Conservation (phyloP, 768 basidiomycete genomes). For the Termitomyces sp. region DNA sequence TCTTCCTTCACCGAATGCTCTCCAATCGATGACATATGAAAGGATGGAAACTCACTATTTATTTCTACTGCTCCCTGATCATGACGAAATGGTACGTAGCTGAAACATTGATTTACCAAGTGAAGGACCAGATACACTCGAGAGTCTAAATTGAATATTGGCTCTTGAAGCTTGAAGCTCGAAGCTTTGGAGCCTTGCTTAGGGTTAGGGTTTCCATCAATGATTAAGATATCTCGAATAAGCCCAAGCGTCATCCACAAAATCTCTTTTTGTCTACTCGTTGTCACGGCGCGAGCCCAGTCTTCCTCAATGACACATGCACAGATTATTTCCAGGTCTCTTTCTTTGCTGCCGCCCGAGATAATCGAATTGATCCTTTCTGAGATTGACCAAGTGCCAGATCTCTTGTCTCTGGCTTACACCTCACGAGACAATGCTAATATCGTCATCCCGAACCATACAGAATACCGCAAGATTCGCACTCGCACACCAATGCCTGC, state of each 20-base stretch:
- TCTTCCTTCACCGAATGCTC: neutral
- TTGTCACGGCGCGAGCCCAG: neutral
- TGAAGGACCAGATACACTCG: too few species aligned
- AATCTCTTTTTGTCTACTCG: too few species aligned
- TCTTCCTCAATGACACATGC: neutral
- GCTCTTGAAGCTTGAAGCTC: too few species aligned
- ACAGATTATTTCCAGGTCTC: neutral
- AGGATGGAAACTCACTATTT: neutral
- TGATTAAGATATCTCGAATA: too few species aligned
- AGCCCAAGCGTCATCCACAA: too few species aligned
- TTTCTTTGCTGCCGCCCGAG: constrained; percentile 32
- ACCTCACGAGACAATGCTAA: constrained; percentile 34
- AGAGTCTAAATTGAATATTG: too few species aligned
- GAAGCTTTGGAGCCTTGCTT: too few species aligned
- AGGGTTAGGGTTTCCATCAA: too few species aligned
- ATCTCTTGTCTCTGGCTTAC: constrained; percentile 44
- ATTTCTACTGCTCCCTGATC: neutral
- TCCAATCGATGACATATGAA: neutral
- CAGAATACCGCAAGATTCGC: constrained; percentile 46
- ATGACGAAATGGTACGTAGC: too few species aligned
- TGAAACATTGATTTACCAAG: too few species aligned
- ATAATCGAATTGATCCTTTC: constrained; percentile 45
- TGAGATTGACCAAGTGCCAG: constrained; percentile 36
- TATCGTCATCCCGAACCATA: constrained; percentile 44
- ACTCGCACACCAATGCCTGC: constrained; percentile 35